Evolutionary conservation across 139 green algal genomes (phyloP), one percentile per base, ranked within the genome.

Genomic region (Micractinium sp.): DNA sequence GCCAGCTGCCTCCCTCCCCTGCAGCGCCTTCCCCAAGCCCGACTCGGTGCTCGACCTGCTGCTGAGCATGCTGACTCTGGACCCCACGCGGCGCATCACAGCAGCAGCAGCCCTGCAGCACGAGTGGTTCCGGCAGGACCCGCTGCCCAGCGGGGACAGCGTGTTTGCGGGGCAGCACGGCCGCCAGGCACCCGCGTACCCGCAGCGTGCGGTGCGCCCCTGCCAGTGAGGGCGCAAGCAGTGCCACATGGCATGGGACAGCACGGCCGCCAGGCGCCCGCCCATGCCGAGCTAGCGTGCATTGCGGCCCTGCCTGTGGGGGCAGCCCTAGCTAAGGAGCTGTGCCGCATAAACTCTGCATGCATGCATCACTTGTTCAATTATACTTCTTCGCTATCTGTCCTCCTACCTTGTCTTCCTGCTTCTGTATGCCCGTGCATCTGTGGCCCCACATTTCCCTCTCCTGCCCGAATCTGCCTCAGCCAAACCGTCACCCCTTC

Each of bases 71-170:
- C 63, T 79, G 90, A 53, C 9, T 18, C 66, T 74, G 18, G 89
- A 97, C 81, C 95, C 96, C 3, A 53, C 39, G 1, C 88, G 90
- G 76, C 93, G 96, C 35, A 91, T 97, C 47, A 94, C 93, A 0
- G 96, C 96, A 0, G 63, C 78, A 25, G 83, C 96, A 76, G 95
- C 95, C 5, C 92, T 98, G 80, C 41, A 95, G 66, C 96, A 98
- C 90, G 84, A 88, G 2, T 98, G 96, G 93, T 98, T 98, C 82
- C 87, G 93, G 88, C 67, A 91, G 83, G 77, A 87, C 3, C 83
- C 83, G 67, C 66, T 81, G 83, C 83, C 83, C 39, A 87, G 83
- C 67, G 9, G 20, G 0, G 83, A 87, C 38, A 79, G 61, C 31
- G 83, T 87, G 83, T 87, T 80, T 80, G 67, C 67, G 38, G 66